Percentiles rank a stretch among this genome's conserved stretches.
Evolutionary conservation across 495 filamentous ascomycete species (phyloP).

Genomic region (Alectoria sarmentosa): DNA sequence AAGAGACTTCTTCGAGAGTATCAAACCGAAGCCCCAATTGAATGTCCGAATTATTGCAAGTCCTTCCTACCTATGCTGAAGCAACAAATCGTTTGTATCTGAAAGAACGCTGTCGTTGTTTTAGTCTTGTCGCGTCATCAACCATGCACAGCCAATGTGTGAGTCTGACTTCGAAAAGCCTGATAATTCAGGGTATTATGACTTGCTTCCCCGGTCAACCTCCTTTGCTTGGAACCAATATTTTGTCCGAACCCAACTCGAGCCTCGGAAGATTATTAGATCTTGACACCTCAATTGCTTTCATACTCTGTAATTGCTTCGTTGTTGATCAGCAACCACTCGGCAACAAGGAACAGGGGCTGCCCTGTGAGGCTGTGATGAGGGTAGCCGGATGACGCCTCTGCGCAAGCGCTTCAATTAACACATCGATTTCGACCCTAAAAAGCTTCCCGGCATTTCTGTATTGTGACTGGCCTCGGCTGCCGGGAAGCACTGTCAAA

Average conservation of each 20-base stretch:
- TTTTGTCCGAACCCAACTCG: background rate
- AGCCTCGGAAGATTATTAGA: background rate
- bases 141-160: background rate
- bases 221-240: background rate
- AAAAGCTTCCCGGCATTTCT: conserved; percentile 11
- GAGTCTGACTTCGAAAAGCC: background rate
- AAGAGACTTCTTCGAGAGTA: background rate
- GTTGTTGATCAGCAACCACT: background rate
- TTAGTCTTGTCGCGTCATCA: background rate
- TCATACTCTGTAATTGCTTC: background rate
- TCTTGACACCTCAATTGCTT: background rate
- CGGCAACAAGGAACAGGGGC: background rate
- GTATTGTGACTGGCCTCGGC: conserved; percentile 5
- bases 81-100: background rate
- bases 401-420: background rate
- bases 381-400: background rate
- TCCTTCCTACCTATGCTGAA: background rate
- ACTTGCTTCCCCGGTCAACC: background rate
- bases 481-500: conserved; percentile 5
- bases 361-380: background rate
- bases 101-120: background rate
- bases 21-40: background rate
- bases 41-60: background rate
- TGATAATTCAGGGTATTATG: background rate
- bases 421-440: too few species aligned